Percentiles rank a stretch among this genome's conserved stretches.
Evolutionary conservation across 345 rosid species (phyloP).

Genomic region (Psidium friedrichsthalianum): DNA sequence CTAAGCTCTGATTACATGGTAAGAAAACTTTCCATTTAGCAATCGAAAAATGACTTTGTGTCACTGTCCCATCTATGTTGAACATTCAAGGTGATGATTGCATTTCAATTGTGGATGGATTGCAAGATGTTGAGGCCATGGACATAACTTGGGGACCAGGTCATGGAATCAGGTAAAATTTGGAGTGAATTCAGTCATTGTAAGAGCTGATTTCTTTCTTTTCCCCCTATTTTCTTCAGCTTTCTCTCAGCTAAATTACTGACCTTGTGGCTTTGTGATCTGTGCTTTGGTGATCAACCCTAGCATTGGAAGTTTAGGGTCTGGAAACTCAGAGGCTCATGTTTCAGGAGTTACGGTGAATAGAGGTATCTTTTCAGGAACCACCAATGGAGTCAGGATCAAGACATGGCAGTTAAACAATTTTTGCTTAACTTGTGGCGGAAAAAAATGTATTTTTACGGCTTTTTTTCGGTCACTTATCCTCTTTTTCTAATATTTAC

Average conservation of each 20-base stretch:
- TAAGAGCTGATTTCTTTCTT: neutral
- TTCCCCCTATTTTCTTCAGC: neutral
- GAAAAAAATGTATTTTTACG: neutral
- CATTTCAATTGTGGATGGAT: conserved; percentile 55
- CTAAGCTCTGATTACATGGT: too few species aligned
- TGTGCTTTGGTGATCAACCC: neutral
- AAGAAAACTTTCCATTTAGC: too few species aligned
- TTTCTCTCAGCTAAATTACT: neutral
- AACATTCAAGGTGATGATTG: too few species aligned
- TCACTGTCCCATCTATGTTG: too few species aligned
- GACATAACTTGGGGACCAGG: conserved; percentile 61
- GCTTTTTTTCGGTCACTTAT: neutral
- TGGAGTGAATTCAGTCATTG: neutral
- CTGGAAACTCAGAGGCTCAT: conserved; percentile 30
- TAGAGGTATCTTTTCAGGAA: conserved; percentile 54
- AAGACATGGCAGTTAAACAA: conserved; percentile 6
- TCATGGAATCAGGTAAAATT: conserved; percentile 56
- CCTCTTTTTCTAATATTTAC: neutral
- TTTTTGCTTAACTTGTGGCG: neutral
- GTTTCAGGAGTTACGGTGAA: conserved; percentile 55
- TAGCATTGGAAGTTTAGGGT: conserved; percentile 85
- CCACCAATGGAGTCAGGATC: conserved; percentile 78
- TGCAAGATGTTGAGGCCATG: conserved; percentile 31
- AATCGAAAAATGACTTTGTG: too few species aligned
- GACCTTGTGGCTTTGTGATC: neutral